phyloP scores from a whole-genome alignment of 139 green algal genomes.

The Pleodorina starrii region DNA sequence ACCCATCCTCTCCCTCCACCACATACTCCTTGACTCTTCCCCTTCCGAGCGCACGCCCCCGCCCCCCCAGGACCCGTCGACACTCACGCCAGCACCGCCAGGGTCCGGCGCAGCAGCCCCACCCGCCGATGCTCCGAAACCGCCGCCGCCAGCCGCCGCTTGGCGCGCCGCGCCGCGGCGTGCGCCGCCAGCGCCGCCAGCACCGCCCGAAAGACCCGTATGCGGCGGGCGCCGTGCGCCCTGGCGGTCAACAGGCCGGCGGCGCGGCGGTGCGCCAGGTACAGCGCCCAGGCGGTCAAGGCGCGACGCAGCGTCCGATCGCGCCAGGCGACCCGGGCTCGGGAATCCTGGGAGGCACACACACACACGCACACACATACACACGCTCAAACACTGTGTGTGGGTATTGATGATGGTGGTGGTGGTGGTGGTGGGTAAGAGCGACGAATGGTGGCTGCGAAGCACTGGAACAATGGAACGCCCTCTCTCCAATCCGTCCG shows the following conservation, averaged over 20 bases:
- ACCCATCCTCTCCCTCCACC: no score
- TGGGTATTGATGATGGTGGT: no score
- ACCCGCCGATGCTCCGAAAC: background rate
- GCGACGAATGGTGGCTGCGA: no score
- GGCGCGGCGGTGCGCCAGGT: background rate
- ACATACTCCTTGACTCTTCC: no score
- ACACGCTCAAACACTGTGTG: no score
- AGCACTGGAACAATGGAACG: no score
- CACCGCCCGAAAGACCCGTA: background rate
- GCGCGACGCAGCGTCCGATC: background rate
- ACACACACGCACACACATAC: no score
- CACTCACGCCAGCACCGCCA: slow-evolving; percentile 23
- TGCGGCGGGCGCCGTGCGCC: background rate
- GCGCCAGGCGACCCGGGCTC: background rate
- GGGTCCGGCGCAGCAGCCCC: background rate
- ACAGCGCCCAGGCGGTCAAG: slow-evolving; percentile 16
- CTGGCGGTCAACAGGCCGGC: background rate
- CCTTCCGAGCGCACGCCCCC: no score
- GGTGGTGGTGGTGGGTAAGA: no score
- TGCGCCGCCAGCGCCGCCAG: slow-evolving; percentile 12
- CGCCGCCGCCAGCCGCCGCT: background rate
- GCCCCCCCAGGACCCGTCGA: no score
- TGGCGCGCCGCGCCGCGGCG: slow-evolving; percentile 10
- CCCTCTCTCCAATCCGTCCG: no score
- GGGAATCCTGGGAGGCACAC: slow-evolving; percentile 5